Evolutionary conservation across 805 yeast species (phyloP).

Genomic region (Maudiozyma saulgeensis): DNA sequence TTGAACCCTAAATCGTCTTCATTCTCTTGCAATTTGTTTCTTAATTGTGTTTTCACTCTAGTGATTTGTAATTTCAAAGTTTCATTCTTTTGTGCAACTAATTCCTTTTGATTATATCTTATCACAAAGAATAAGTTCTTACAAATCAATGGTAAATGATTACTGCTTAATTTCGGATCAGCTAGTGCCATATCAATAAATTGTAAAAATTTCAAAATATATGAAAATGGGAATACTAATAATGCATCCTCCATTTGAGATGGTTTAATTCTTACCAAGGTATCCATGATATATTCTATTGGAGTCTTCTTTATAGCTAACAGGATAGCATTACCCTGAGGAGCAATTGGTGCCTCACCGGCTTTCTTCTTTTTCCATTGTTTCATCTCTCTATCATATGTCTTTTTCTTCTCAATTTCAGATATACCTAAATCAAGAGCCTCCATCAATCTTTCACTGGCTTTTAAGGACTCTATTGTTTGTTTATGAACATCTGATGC

Average conservation of each 20-base stretch:
- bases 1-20: conserved; percentile 69
- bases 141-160: conserved; percentile 55
- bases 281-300: conserved; percentile 67
- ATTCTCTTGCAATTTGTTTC: conserved; percentile 44
- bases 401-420: conserved; percentile 51
- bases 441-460: conserved; percentile 88
- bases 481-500: conserved; percentile 68
- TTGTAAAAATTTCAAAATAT: conserved; percentile 57
- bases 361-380: conserved; percentile 35
- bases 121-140: conserved; percentile 69
- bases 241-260: conserved; percentile 90
- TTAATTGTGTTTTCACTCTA: conserved; percentile 51
- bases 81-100: conserved; percentile 60
- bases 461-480: conserved; percentile 83
- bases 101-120: conserved; percentile 66
- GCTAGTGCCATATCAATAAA: conserved; percentile 71
- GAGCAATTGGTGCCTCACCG: conserved; percentile 45
- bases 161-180: conserved; percentile 36
- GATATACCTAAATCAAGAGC: conserved; percentile 76
- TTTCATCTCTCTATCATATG: conserved; percentile 37
- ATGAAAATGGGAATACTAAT: conserved; percentile 82
- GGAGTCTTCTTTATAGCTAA: conserved; percentile 64
- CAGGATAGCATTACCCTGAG: conserved; percentile 62
- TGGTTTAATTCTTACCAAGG: conserved; percentile 59
- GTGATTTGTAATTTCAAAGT: conserved; percentile 54